Evolutionary conservation across 345 rosid genomes (phyloP), one percentile per base, ranked within the genome.

Genomic region (Salix viminalis): DNA sequence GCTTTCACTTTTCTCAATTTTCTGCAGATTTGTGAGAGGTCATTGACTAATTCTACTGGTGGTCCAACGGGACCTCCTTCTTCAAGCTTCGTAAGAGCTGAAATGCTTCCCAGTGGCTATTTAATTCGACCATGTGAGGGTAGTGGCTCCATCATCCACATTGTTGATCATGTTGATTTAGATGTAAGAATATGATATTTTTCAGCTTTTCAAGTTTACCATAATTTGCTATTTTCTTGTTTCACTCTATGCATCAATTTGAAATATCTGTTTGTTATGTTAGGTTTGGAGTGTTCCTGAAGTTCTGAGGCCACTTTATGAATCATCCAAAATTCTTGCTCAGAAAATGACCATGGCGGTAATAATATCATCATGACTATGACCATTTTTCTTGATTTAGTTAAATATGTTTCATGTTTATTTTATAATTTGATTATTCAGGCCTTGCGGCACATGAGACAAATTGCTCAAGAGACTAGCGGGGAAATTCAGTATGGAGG

Each of bases 401-500:
- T 69, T 34, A 21, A 54, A 70, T 21, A 60, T 84, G 52, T 62
- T 5, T 21, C 71, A 69, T 42, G 15, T 39, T 48, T 4, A 30
- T 61, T 54, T 39, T 65, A n/a, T 37, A 16, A 42, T 23, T 5
- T 64, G 24, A 60, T 65, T 16, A 16, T 81, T 71, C 84, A 95
- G 99, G 99, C 96, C 72, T 79, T 95, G 85, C 86, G 92, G 61
- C 93, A 95, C 78, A 89, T 91, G 26, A 83, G 94, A 42, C 99
- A 95, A 72, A 91, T 95, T 82, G 92, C 99, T 6, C 99, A 88
- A 79, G 99, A 95, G 87, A 87, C 90, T 67, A 89, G 89, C 76
- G 99, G 99, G 72, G 99, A 95, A 84, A 86, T 93, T 81, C 99
- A 91, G 83, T 91, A 88, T 72, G 88, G 97, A 79, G 94, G 99